Evolutionary conservation across 371 early-diverging fungal species (phyloP).

Genomic region (Blakeslea trispora): DNA sequence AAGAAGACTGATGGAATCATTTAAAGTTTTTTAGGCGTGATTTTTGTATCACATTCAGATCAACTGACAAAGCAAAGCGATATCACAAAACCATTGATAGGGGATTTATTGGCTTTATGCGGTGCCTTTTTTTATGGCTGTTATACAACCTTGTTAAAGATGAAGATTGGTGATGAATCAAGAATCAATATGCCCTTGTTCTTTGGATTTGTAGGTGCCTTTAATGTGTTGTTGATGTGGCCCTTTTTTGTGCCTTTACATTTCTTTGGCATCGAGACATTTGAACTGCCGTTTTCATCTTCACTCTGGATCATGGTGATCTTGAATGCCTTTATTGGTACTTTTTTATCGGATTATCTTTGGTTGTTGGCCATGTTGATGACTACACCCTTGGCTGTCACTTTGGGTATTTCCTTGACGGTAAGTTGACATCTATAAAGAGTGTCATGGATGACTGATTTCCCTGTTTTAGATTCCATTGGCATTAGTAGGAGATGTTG

Average conservation of each 20-base stretch:
- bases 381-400: slow-evolving; percentile 81
- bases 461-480: slow-evolving; percentile 58
- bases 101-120: slow-evolving; percentile 70
- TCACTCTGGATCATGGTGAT: slow-evolving; percentile 62
- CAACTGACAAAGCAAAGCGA: slow-evolving; percentile 13
- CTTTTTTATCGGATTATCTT: slow-evolving; percentile 80
- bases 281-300: slow-evolving; percentile 62
- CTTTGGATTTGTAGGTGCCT: slow-evolving; percentile 83
- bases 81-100: slow-evolving; percentile 48
- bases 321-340: slow-evolving; percentile 78
- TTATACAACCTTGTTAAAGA: slow-evolving; percentile 75
- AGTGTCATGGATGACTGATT: not conserved
- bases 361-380: slow-evolving; percentile 81
- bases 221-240: slow-evolving; percentile 71
- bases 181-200: slow-evolving; percentile 78
- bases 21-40: slow-evolving; percentile 58
- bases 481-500: slow-evolving; percentile 71
- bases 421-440: too few species aligned
- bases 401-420: slow-evolving; percentile 76
- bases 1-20: not conserved
- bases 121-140: slow-evolving; percentile 82
- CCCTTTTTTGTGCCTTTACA: slow-evolving; percentile 72
- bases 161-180: slow-evolving; percentile 69
- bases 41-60: slow-evolving; percentile 57
- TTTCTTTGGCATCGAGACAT: slow-evolving; percentile 64